These are phyloP conservation scores for Cucurbita argyrosperma DNA, from an alignment of 306 rosid genomes.

Conservation along the genomic window DNA sequence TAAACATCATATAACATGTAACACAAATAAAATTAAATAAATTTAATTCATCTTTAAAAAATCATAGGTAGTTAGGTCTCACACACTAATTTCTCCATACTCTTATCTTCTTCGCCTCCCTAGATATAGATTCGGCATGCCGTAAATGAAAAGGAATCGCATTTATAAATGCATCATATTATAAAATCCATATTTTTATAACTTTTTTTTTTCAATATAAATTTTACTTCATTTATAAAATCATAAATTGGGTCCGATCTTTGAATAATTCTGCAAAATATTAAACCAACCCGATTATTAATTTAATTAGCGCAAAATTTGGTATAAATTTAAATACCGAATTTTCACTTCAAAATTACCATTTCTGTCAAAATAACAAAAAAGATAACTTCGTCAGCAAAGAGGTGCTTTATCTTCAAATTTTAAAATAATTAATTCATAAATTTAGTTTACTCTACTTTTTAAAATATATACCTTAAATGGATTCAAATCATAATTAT, in stretches of 20 bases:
- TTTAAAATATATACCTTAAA: neutral
- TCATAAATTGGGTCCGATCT: neutral
- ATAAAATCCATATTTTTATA: neutral
- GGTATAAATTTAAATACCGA: neutral
- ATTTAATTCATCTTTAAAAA: too few relatives aligned
- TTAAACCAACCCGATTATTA: neutral
- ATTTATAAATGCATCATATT: neutral
- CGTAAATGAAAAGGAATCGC: neutral
- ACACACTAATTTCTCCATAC: too few relatives aligned
- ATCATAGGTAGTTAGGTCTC: too few relatives aligned
- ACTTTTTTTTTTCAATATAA: neutral
- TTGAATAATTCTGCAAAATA: neutral
- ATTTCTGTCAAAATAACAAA: neutral
- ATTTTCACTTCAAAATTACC: neutral
- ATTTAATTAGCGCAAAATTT: neutral
- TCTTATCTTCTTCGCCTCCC: too few relatives aligned
- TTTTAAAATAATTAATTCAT: too few relatives aligned
- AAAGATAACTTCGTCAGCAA: neutral
- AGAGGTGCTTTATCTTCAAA: neutral
- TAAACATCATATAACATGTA: too few relatives aligned
- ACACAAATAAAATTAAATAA: too few relatives aligned
- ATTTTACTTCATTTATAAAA: neutral
- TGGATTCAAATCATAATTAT: neutral
- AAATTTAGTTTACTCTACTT: too few relatives aligned
- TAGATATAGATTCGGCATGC: neutral